Base-by-base conservation (phyloP, 768 basidiomycete species). In the Mycena alexandri region DNA sequence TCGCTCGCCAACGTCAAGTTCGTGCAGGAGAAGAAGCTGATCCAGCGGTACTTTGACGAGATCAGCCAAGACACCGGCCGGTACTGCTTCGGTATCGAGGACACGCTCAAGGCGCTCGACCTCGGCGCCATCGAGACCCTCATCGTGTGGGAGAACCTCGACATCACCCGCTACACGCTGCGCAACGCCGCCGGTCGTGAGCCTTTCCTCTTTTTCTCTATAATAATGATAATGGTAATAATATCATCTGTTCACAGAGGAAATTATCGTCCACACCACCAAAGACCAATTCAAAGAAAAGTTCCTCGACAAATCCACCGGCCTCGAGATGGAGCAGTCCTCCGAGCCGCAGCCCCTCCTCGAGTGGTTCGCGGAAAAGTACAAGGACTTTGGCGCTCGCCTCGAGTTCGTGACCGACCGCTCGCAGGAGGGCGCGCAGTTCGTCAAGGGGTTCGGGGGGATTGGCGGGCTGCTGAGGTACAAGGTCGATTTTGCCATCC, bases 351-450 rank as follows among this genome's bases (percentile, higher is more conserved):
- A 93, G 75, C 84, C 93, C 54, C 86, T 99, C 12, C 89, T 99
- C 67, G 98, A 99, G 79, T 98, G 97, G 97, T 95, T 99, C 78
- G 92, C 98, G 50, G 98, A 99, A 77, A 95, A 96, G 77, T 99
- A 99, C 86, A 96, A 94, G 79, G 95, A 97, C 46, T 99, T 98
- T 76, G 98, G 97, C 69, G 94, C 97, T 56, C 90, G 91, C 72
- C 90, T 98, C 67, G 95, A 96, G 82, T 98, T 99, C 77, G 90
- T 99, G 47, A 97, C 96, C 69, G 95, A 98, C 82, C 89, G 92
- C 59, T 96, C 95, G 11, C 97, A 98, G 78, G 97, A 99, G 78
- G 97, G 97, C 36, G 93, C 94, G 41, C 96, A 98, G 78, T 99
- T 98, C 83, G 95, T 97, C 74, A 97, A 96, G 78, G 97, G 97